Evolutionary conservation across 768 basidiomycete species (phyloP), one percentile per base, ranked within the genome.

Genomic region (Trametes cubensis): DNA sequence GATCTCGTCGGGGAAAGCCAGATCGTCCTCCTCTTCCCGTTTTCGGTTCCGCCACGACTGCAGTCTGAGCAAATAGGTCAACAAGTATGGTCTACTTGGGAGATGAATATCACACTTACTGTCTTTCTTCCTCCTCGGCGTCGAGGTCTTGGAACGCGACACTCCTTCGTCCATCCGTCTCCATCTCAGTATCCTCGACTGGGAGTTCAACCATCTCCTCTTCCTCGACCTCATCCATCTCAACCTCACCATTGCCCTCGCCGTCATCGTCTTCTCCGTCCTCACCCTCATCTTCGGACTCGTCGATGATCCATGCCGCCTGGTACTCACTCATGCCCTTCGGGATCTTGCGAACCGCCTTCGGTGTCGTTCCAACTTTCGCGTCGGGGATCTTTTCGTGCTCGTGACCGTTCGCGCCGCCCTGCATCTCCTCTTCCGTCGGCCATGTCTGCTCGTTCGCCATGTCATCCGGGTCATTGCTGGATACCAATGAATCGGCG

Each of bases 381-480:
- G 91, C 91, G 64, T 89, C 88, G 2, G 90, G 87, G 17, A 91
- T 71, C 4, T 73, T 69, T 17, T 72, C 67, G 44, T 69, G 72
- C 0, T 78, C 72, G n/a, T 67, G 65, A 13, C 61, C 56, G 28
- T 71, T 66, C 4, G 64, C 72, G 4, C 69, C 76, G 6, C 75
- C 82, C 21, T 78, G 78, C 88, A 98, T 92, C 73, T 98, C 96
- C 70, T 98, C 96, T 72, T 98, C 94, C 0, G 94, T 96, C 0
- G 96, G 96, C 95, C 96, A 98, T 0, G 96, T 99, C 74, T 99
- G 96, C 69, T 99, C 96, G 71, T 96, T 97, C 39, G 82, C 85
- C 75, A 97, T 82, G 59, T 92, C 88, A 69, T 98, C 95, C 4
- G 90, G 92, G 23, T 91, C 86, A 72, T 96, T 95, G 52, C 83